Evolutionary conservation across 1,284 basidiomycete species (phyloP).

Genomic region (Ceraceosorus guamensis): DNA sequence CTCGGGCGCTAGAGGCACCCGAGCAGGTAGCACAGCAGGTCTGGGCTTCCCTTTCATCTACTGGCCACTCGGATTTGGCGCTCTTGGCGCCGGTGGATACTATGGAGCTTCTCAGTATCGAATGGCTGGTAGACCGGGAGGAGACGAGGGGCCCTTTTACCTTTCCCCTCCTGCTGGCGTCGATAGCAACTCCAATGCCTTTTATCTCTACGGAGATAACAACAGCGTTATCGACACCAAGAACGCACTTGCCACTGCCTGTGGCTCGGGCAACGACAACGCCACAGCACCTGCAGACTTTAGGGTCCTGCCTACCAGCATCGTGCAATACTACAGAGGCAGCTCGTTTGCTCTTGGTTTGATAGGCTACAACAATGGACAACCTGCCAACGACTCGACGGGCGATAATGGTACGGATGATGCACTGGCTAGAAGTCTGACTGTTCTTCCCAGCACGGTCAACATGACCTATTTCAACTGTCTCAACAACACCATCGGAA

Average conservation of each 20-base stretch:
- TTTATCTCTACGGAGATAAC: conserved; percentile 3
- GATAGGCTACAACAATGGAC: conserved; percentile 6
- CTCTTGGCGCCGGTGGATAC: conserved; percentile 3
- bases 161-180: neutral
- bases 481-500: conserved; percentile 7
- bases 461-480: conserved; percentile 8
- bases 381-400: conserved; percentile 1
- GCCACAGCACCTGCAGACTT: conserved; percentile 9
- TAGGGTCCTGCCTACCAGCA: conserved; percentile 14
- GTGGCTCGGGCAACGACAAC: conserved; percentile 4
- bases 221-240: conserved; percentile 1
- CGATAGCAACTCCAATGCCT: neutral
- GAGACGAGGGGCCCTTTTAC: neutral
- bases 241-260: neutral
- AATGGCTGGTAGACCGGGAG: conserved; percentile 6
- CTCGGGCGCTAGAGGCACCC: conserved; percentile 6
- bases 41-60: conserved; percentile 11
- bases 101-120: conserved; percentile 1
- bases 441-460: neutral
- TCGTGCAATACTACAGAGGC: conserved; percentile 10
- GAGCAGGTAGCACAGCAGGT: conserved; percentile 4
- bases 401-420: conserved; percentile 1
- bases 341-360: conserved; percentile 5
- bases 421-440: neutral
- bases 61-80: conserved; percentile 9